A percentile compares a stretch with the other conserved stretches of the same genome.
Evolutionary conservation across 2,329 filamentous ascomycete species (phyloP).

Genomic region (Ophiostoma fasciatum): DNA sequence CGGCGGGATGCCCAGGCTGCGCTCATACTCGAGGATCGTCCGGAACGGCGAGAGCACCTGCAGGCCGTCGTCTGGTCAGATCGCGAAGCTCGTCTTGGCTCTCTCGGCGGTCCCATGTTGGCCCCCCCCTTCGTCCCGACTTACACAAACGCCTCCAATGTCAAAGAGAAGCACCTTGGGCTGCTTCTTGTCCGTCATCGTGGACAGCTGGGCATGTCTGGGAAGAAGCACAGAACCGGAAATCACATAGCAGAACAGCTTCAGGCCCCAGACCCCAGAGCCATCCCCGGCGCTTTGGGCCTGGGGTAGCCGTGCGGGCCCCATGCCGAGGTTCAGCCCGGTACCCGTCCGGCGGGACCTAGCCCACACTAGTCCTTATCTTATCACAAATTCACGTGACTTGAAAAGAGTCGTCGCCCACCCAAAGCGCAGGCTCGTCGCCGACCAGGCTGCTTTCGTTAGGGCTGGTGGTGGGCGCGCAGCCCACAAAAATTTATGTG

Average conservation of each 20-base stretch:
- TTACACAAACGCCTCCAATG: slow-evolving; percentile 91
- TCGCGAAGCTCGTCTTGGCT: too few relatives aligned
- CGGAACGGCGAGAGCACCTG: slow-evolving; percentile 87
- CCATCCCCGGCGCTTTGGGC: too few relatives aligned
- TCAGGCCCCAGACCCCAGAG: too few relatives aligned
- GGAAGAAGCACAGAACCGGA: too few relatives aligned
- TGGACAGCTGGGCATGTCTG: slow-evolving; percentile 1
- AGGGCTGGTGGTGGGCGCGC: slow-evolving; percentile 20
- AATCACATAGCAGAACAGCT: too few relatives aligned
- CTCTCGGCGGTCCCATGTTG: background rate
- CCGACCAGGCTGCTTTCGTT: slow-evolving; percentile 16
- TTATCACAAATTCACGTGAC: too few relatives aligned
- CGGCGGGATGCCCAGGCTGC: slow-evolving; percentile 56
- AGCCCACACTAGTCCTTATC: too few relatives aligned
- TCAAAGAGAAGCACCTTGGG: slow-evolving; percentile 80
- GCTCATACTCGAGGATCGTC: slow-evolving; percentile 82
- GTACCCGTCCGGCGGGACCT: too few relatives aligned
- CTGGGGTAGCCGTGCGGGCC: too few relatives aligned
- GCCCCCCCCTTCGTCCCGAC: slow-evolving; percentile 21
- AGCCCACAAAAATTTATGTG: slow-evolving; percentile 22
- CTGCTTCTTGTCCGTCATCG: slow-evolving; percentile 29
- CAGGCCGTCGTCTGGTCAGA: slow-evolving; percentile 10
- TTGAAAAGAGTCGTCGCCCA: slow-evolving; percentile 3
- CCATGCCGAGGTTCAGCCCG: too few relatives aligned
- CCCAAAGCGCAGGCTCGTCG: slow-evolving; percentile 5